Evolutionary conservation across 495 filamentous ascomycete species (phyloP), one percentile per base, ranked within the genome.

Genomic region (Glonium stellatum): DNA sequence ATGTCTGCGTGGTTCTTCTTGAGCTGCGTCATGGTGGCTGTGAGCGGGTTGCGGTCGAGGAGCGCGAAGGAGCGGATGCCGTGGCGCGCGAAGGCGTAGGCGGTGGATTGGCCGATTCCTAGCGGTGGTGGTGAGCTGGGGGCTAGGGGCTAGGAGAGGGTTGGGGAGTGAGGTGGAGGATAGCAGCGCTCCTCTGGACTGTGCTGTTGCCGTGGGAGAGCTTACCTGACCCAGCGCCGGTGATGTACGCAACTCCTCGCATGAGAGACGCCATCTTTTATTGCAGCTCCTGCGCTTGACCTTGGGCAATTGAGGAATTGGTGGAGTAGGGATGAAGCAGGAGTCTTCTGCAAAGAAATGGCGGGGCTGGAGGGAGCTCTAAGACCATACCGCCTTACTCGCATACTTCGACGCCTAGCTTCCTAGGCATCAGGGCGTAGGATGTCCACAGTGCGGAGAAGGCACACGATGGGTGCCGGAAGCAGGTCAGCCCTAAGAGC

Each of bases 191-290:
- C 22, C 49, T 12, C 21, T 34, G 12, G 35, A 10, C 37, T 37
- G 25, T 49, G 53, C 4, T 10, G 22, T 54, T 35, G 12, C n/a
- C 6, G 19, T 12, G 53, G 53, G 34, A 6, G 27, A n/a, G 22
- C 66, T 57, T 57, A 74, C 72, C 73, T 58, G 71, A 73, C 10
- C 68, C 73, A 34, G 73, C 73, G 13, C 73, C 73, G 18, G 73
- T 75, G 37, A 76, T 70, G 64, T 73, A 76, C 5, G 72, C 72
- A 39, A 70, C 53, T 18, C 73, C 73, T 60, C 66, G 68, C 37
- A 76, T 56, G 22, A 73, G 48, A 41, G 64, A 62, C 18, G 65
- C 66, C 71, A 74, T 69, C 60, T 72, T 54, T 13, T 11, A 51
- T 25, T 51, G 11, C 21, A 31, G 21, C 27, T 31, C 27, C 27